Evolutionary conservation across 1,284 basidiomycete genomes (phyloP).

Genomic region (Phellinidium pouzarii): DNA sequence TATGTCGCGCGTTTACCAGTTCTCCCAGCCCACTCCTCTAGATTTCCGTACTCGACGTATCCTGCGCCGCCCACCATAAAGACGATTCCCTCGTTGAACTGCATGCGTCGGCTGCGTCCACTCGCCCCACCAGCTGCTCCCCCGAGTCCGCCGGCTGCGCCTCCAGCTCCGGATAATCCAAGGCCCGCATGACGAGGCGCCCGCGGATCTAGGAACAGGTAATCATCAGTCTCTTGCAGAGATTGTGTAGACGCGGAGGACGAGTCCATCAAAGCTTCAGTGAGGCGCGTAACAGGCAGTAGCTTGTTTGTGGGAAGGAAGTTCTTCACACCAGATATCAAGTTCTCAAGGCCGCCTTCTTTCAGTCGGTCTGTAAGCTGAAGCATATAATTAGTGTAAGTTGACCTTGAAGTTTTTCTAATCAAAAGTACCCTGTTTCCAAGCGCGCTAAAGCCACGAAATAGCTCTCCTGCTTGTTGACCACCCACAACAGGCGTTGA

Average conservation of each 20-base stretch:
- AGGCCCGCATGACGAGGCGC: slow-evolving; percentile 54
- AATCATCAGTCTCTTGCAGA: slow-evolving; percentile 94
- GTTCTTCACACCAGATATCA: slow-evolving; percentile 97
- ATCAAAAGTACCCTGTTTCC: slow-evolving; percentile 65
- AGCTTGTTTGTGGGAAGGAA: slow-evolving; percentile 96
- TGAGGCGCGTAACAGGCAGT: slow-evolving; percentile 85
- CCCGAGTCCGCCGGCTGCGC: slow-evolving; percentile 26
- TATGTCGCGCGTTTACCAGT: slow-evolving; percentile 86
- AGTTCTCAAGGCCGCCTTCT: slow-evolving; percentile 91
- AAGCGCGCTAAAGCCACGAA: slow-evolving; percentile 88
- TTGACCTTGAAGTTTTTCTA: slow-evolving; percentile 10
- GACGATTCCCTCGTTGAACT: slow-evolving; percentile 85
- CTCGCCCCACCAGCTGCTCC: slow-evolving; percentile 36
- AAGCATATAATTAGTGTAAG: slow-evolving; percentile 13
- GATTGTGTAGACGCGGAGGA: slow-evolving; percentile 88
- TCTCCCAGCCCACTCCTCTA: slow-evolving; percentile 84
- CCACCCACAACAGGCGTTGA: slow-evolving; percentile 73
- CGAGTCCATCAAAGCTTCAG: slow-evolving; percentile 97
- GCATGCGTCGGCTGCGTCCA: slow-evolving; percentile 56
- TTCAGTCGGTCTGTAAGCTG: slow-evolving; percentile 90
- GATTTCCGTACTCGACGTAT: slow-evolving; percentile 95
- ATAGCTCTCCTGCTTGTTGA: slow-evolving; percentile 70
- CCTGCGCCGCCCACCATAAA: slow-evolving; percentile 97
- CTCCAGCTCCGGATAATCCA: slow-evolving; percentile 43
- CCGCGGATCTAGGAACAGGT: slow-evolving; percentile 89